Percentiles rank a stretch among this genome's conserved stretches.
Evolutionary conservation across 805 yeast species (phyloP).

Genomic region (Cyberlindnera saturnus): DNA sequence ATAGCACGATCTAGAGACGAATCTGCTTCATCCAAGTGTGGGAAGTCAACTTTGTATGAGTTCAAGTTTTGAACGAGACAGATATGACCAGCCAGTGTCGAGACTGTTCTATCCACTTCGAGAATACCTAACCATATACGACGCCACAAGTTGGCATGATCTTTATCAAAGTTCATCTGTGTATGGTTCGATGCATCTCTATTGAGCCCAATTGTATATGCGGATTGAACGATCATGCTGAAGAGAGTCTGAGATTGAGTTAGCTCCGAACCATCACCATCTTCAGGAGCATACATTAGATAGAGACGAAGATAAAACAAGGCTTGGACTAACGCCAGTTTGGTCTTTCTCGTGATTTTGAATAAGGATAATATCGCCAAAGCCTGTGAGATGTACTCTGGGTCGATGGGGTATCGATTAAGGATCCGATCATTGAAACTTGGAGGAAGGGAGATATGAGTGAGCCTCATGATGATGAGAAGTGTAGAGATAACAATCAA

Average conservation of each 20-base stretch:
- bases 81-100: conserved; percentile 19
- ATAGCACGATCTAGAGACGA: conserved; percentile 10
- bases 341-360: conserved; percentile 32
- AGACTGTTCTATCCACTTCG: conserved; percentile 17
- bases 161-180: conserved; percentile 13
- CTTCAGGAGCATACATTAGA: conserved; percentile 39
- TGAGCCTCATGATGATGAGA: conserved; percentile 34
- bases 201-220: conserved; percentile 39
- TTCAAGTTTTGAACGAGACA: conserved; percentile 15
- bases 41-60: conserved; percentile 14
- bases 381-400: conserved; percentile 33
- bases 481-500: conserved; percentile 35
- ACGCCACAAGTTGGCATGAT: conserved; percentile 19
- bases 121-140: conserved; percentile 21
- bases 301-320: conserved; percentile 36
- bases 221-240: conserved; percentile 37
- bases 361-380: conserved; percentile 35
- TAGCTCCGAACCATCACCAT: conserved; percentile 41
- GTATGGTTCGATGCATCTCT: conserved; percentile 36
- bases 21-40: conserved; percentile 3
- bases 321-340: conserved; percentile 37
- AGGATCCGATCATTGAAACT: conserved; percentile 20
- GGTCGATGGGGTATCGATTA: conserved; percentile 32
- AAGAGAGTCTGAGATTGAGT: conserved; percentile 34
- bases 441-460: conserved; percentile 34